phyloP scores from a whole-genome alignment of 1,139 yeast species.

The Suhomyces maxii region DNA sequence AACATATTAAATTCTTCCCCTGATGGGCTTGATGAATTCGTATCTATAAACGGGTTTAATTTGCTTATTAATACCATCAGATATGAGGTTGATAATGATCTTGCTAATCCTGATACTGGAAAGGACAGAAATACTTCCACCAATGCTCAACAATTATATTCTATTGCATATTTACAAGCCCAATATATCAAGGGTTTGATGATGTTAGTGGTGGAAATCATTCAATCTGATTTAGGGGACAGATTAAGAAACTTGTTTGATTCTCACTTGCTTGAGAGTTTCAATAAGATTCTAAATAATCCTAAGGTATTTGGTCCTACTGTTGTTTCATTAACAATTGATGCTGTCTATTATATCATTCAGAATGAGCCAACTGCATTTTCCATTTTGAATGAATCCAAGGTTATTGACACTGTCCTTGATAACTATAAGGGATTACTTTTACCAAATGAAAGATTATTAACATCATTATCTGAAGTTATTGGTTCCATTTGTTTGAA shows the following conservation, averaged over 20 bases:
- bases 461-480: conserved; percentile 68
- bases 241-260: conserved; percentile 83
- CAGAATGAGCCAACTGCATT: conserved; percentile 93
- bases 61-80: conserved; percentile 60
- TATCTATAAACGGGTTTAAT: conserved; percentile 65
- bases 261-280: conserved; percentile 66
- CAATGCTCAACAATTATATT: conserved; percentile 49
- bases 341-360: conserved; percentile 68
- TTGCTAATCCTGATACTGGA: conserved; percentile 48
- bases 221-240: conserved; percentile 78
- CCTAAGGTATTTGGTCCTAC: conserved; percentile 68
- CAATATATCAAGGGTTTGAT: conserved; percentile 56
- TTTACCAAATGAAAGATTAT: conserved; percentile 58
- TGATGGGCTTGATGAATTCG: conserved; percentile 58
- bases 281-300: conserved; percentile 60
- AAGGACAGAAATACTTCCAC: conserved; percentile 32
- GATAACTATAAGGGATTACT: conserved; percentile 53
- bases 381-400: conserved; percentile 76
- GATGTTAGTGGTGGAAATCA: conserved; percentile 62
- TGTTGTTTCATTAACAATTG: conserved; percentile 63
- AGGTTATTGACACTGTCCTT: conserved; percentile 65
- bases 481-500: conserved; percentile 84
- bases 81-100: conserved; percentile 66
- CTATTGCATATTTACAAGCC: conserved; percentile 65
- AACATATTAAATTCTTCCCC: conserved; percentile 50